Base-by-base conservation (phyloP, 2,329 filamentous ascomycete species). In the Claviceps capensis region DNA sequence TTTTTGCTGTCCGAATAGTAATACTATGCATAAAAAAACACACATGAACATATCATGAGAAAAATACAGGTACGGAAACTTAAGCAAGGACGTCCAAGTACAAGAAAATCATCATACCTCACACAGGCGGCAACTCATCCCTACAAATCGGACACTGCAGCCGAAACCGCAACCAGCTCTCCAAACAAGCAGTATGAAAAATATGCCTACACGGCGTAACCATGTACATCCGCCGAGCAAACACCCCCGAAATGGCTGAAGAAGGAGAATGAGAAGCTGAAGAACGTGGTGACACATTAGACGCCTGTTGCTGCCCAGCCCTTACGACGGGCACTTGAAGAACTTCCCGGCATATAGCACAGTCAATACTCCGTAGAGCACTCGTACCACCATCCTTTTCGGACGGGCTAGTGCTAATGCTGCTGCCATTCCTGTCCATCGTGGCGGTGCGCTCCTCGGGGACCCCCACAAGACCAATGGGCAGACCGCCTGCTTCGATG, bases 121-220 rank as follows among this genome's bases (percentile, higher is more conserved):
- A 96, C 64, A 95, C 68, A 44, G 90, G 88, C 49, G 91, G 91
- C 61, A 97, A 67, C 54, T 86, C 84, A 70, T 96, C 90, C 59
- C 93, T 78, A 69, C 93, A 97, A 58, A 95, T 96, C 1, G 93
- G 93, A 69, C 93, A 98, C 70, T 95, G 88, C 62, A 98, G 69
- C 53, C 91, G 73, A 65, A 94, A 89, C 63, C 87, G 79, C 86
- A 98, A 93, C 93, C 93, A 97, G 41, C 88, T 89, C 69, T 97
- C 91, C 59, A 98, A 71, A 67, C 93, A 98, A 36, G 77, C 74
- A 52, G 83, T 93, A 65, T 98, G 93, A 65, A 98, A 98, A 48
- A 97, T 89, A 70, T 98, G 93, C 52, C 90, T 75, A 67, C 93
- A 98, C 47, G 93, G 93, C 53, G 93, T 98, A 22, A 97, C 88